Evolutionary conservation across 805 yeast species (phyloP).

Genomic region (Debaryomyces maramus): DNA sequence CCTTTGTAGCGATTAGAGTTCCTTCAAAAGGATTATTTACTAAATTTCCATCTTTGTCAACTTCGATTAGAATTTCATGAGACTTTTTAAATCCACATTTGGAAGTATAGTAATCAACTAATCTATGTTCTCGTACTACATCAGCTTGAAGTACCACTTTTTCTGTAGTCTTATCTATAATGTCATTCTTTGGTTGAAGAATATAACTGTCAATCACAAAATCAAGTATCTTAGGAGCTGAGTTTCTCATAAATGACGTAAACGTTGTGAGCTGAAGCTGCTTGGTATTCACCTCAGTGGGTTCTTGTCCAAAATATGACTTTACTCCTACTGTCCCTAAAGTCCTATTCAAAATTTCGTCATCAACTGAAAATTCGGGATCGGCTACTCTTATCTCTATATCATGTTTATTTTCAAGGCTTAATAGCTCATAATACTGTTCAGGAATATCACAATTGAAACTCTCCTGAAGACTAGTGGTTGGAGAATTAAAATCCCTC

Average conservation of each 20-base stretch:
- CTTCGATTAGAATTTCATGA: conserved; percentile 12
- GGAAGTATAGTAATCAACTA: conserved; percentile 44
- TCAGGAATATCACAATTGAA: conserved; percentile 28
- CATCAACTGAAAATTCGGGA: conserved; percentile 16
- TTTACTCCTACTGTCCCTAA: conserved; percentile 28
- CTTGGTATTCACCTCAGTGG: conserved; percentile 6
- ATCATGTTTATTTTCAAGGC: conserved; percentile 15
- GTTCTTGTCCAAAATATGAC: conserved; percentile 6
- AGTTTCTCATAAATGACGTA: conserved; percentile 49
- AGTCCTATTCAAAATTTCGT: conserved; percentile 19
- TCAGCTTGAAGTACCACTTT: conserved; percentile 34
- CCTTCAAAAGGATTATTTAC: conserved; percentile 31
- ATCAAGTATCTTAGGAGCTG: conserved; percentile 32
- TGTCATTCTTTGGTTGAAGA: conserved; percentile 7
- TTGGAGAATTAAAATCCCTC: conserved; percentile 23
- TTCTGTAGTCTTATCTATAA: conserved; percentile 8
- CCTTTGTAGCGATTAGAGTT: conserved; percentile 31
- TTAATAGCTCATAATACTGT: conserved; percentile 19
- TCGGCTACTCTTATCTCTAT: conserved; percentile 17
- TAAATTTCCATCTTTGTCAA: conserved; percentile 17
- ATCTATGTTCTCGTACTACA: conserved; percentile 50
- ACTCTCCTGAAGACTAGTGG: conserved; percentile 20
- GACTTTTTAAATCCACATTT: conserved; percentile 38
- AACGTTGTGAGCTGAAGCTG: conserved; percentile 51
- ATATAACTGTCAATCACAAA: conserved; percentile 19